Base-by-base conservation (phyloP, 768 basidiomycete genomes). In the Dioszegia crocea region DNA sequence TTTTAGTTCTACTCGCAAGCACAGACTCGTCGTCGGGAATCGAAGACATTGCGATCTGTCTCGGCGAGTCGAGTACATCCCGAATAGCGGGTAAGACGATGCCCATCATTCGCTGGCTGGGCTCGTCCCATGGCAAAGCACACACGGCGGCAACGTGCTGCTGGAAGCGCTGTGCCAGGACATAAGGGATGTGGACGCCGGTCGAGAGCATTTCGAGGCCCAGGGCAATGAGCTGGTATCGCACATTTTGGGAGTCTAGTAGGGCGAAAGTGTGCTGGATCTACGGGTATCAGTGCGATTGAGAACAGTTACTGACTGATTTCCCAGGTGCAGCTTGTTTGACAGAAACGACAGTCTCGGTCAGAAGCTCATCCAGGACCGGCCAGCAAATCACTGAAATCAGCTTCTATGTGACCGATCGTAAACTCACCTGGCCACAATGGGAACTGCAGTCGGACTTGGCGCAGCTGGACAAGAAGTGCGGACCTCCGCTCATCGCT, bases 81-180 rank as follows among this genome's bases (percentile, higher is more conserved):
- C 65, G 40, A 4, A 71, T 27, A 4, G 65, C 51, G 8, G 70
- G 67, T 0, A 71, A 31, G 21, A 71, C 45, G 8, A 67, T n/a
- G 14, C 54, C 26, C 2, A 53, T 58, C n/a, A 67, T 24, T 3
- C 63, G 54, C 26, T 67, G 63, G 23, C 44, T 39, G 1, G 63
- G 62, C n/a, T 53, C 38, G 3, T 56, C 16, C 65, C 67, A 68
- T 0, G 70, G 67, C 2, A 62, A 19, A 16, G 53, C 48, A 21
- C 67, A 66, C 14, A 49, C 41, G 3, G 67, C 63, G 10, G 70
- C 67, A 14, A 68, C 67, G 47, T 71, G 67, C 49, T 67, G 70
- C 31, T 71, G 70, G 55, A 71, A 65, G 4, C 63, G 43, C 45
- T 71, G 70, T 4, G 61, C 61, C 10, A 36, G 24, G 0, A 36